Conservation (phyloP, 2,329 filamentous ascomycete species). For the Ophioceras dolichostomum region DNA sequence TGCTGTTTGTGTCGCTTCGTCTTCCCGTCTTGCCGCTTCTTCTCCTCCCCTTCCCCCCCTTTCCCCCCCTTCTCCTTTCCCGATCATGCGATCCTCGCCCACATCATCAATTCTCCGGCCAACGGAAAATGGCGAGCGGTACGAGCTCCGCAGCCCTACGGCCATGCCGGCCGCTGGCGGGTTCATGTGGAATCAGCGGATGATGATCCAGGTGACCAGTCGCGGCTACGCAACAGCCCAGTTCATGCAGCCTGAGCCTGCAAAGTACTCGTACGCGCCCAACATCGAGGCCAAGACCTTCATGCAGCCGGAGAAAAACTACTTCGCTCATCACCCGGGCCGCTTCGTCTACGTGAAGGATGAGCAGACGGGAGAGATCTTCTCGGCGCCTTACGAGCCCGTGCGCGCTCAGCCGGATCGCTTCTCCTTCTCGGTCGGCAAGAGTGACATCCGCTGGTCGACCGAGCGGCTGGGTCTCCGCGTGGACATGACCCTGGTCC, state of each 20-base stretch:
- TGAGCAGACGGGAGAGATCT: conserved; percentile 34
- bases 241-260: conserved; percentile 49
- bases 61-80: not conserved
- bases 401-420: conserved; percentile 32
- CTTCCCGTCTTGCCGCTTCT: not conserved
- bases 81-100: too few relatives aligned
- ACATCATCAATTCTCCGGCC: conserved; percentile 21
- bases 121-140: conserved; percentile 36
- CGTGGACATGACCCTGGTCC: conserved; percentile 35
- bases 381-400: conserved; percentile 44
- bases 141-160: conserved; percentile 41
- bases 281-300: conserved; percentile 46
- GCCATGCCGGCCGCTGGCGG: conserved; percentile 41
- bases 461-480: conserved; percentile 36
- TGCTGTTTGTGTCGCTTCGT: too few relatives aligned
- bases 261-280: conserved; percentile 46
- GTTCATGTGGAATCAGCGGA: conserved; percentile 47
- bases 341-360: conserved; percentile 49
- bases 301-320: conserved; percentile 48
- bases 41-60: not conserved
- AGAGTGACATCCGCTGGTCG: conserved; percentile 41
- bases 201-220: conserved; percentile 49
- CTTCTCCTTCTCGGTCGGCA: conserved; percentile 41
- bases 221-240: conserved; percentile 45
- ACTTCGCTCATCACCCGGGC: conserved; percentile 45